A percentile compares a stretch with the other conserved stretches of the same genome.
These are phyloP conservation scores for Hypoxylon sp. DNA, from an alignment of 2,329 filamentous ascomycete genomes.

Conservation along the genomic window DNA sequence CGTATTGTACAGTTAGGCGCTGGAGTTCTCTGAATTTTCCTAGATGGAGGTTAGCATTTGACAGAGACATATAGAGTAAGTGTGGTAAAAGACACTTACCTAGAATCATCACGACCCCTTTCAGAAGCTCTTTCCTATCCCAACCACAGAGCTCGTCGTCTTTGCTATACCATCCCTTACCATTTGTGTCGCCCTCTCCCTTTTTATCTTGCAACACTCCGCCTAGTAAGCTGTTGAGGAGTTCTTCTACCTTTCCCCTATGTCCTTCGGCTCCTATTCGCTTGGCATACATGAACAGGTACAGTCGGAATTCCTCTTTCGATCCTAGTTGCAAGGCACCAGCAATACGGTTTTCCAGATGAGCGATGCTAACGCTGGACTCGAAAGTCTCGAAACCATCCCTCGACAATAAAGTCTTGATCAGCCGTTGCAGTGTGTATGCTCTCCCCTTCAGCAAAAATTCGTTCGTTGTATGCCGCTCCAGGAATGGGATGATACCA, in stretches of 20 bases:
- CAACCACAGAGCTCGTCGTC: slow-evolving; percentile 88
- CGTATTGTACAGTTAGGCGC: slow-evolving; percentile 94
- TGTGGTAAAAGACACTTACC: slow-evolving; percentile 70
- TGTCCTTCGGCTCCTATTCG: slow-evolving; percentile 91
- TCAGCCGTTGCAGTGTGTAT: slow-evolving; percentile 89
- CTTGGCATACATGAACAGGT: slow-evolving; percentile 98
- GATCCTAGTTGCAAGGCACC: slow-evolving; percentile 88
- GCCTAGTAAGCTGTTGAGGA: slow-evolving; percentile 85
- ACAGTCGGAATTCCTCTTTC: slow-evolving; percentile 92
- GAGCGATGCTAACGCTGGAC: slow-evolving; percentile 90
- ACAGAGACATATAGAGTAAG: slow-evolving; percentile 4
- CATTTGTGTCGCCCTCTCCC: slow-evolving; percentile 61
- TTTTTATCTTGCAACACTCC: slow-evolving; percentile 74
- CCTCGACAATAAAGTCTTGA: slow-evolving; percentile 88
- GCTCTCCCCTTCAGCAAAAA: slow-evolving; percentile 92
- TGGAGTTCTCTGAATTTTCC: slow-evolving; percentile 97
- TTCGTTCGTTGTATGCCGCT: slow-evolving; percentile 94
- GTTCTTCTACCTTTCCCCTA: slow-evolving; percentile 90
- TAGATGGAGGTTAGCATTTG: slow-evolving; percentile 60
- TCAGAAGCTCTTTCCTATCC: slow-evolving; percentile 88
- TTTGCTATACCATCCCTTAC: slow-evolving; percentile 74
- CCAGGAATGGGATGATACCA: slow-evolving; percentile 92
- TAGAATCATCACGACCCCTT: slow-evolving; percentile 91
- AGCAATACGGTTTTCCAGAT: slow-evolving; percentile 94
- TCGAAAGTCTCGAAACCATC: slow-evolving; percentile 96